These are phyloP conservation scores for Linanthus parryae DNA, from an alignment of 148 eudicot genomes.

Conservation along the genomic window DNA sequence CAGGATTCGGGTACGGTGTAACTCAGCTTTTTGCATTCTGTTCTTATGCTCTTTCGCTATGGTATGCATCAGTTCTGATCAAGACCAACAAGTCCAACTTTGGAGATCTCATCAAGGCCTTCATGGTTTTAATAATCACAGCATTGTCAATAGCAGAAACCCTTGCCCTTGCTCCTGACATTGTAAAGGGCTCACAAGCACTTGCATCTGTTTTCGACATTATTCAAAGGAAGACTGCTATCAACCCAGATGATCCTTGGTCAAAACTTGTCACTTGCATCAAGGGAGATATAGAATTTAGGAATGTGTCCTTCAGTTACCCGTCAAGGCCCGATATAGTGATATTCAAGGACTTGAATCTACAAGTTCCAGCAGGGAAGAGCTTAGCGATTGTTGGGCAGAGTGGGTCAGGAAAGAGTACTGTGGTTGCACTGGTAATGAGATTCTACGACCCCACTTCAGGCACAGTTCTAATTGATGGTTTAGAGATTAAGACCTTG, in stretches of 20 bases:
- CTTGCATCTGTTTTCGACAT: constrained; percentile 50
- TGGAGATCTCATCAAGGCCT: constrained; percentile 54
- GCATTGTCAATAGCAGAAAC: constrained; percentile 68
- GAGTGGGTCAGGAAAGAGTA: constrained; percentile 80
- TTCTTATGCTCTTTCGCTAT: constrained; percentile 56
- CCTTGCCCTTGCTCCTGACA: constrained; percentile 58
- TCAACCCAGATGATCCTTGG: constrained; percentile 33
- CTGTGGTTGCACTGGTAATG: constrained; percentile 42
- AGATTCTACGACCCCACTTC: constrained; percentile 63
- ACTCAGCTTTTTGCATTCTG: constrained; percentile 48
- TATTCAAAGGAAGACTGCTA: constrained; percentile 38
- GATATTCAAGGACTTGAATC: constrained; percentile 38
- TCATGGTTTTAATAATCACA: constrained; percentile 60
- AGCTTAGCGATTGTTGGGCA: constrained; percentile 70
- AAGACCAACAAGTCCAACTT: constrained; percentile 27
- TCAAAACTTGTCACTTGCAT: constrained; percentile 21
- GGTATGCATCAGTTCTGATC: constrained; percentile 61
- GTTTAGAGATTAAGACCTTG: constrained; percentile 33
- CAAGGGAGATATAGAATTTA: constrained; percentile 53
- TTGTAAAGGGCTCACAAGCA: constrained; percentile 58
- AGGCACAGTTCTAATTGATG: constrained; percentile 48
- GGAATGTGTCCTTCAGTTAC: constrained; percentile 44
- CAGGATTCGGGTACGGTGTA: constrained; percentile 57
- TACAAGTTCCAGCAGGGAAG: constrained; percentile 40
- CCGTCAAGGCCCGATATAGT: constrained; percentile 54